Evolutionary conservation across 2,329 filamentous ascomycete genomes (phyloP).

Genomic region (Verticillium alfalfae): DNA sequence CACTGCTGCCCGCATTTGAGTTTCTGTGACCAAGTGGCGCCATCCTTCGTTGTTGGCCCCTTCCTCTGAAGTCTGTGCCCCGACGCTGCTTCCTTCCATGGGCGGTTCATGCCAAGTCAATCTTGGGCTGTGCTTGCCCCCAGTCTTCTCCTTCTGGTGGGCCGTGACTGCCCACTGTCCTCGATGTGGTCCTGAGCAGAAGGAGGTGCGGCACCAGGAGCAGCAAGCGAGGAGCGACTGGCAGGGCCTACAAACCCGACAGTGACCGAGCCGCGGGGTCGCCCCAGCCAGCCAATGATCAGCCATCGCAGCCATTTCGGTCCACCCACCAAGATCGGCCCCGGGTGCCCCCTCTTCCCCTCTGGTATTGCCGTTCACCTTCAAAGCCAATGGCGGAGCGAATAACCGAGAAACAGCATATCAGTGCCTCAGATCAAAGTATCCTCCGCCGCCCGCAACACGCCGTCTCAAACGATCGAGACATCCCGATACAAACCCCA

Average conservation of each 20-base stretch:
- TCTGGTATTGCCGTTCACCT: not conserved
- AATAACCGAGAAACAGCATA: not conserved
- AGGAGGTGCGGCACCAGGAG: too few relatives aligned
- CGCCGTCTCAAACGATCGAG: not conserved
- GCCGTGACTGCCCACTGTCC: not conserved
- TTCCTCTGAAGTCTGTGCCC: not conserved
- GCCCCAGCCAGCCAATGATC: not conserved
- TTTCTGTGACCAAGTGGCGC: not conserved
- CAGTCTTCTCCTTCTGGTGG: not conserved
- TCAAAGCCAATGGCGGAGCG: not conserved
- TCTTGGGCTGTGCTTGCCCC: not conserved
- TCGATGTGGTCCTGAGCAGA: too few relatives aligned
- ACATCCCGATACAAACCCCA: not conserved
- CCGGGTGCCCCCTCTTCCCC: not conserved
- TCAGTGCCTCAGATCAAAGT: not conserved
- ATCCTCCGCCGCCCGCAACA: not conserved
- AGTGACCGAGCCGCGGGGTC: not conserved
- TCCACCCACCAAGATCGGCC: not conserved
- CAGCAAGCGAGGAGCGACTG: too few relatives aligned
- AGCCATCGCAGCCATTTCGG: too few relatives aligned
- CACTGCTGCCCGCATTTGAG: not conserved
- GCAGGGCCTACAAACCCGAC: not conserved
- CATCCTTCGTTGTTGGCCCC: not conserved
- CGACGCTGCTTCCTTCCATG: not conserved
- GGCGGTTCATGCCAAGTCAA: not conserved